These are phyloP conservation scores for Cyberlindnera veronae DNA, from an alignment of 805 yeast species.

Conservation along the genomic window DNA sequence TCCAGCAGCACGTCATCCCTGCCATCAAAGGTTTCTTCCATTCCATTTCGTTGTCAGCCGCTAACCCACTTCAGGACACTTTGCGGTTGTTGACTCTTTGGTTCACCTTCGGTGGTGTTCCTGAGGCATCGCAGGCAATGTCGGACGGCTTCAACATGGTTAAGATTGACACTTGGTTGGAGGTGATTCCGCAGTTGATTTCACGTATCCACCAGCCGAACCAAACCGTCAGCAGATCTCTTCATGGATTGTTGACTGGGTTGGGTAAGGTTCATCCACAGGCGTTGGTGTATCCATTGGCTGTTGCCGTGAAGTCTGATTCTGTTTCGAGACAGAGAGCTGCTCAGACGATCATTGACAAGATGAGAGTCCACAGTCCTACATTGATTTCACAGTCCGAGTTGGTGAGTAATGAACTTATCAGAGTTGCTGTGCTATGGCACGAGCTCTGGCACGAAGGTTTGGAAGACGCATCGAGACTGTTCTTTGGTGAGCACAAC, in stretches of 20 bases:
- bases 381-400: slow-evolving; percentile 87
- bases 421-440: slow-evolving; percentile 94
- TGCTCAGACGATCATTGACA: slow-evolving; percentile 85
- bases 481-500: slow-evolving; percentile 91
- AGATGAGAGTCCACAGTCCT: slow-evolving; percentile 87
- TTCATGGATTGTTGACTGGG: slow-evolving; percentile 77
- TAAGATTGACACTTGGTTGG: slow-evolving; percentile 89
- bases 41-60: slow-evolving; percentile 81
- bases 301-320: slow-evolving; percentile 94
- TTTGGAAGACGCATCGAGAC: slow-evolving; percentile 90
- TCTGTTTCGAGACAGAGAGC: slow-evolving; percentile 87
- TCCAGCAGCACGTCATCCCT: slow-evolving; percentile 88
- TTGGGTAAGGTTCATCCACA: slow-evolving; percentile 96
- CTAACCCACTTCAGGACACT: slow-evolving; percentile 90
- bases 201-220: slow-evolving; percentile 96
- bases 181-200: slow-evolving; percentile 91
- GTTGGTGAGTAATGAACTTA: slow-evolving; percentile 87
- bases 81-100: slow-evolving; percentile 85
- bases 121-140: slow-evolving; percentile 88
- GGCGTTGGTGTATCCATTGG: slow-evolving; percentile 90
- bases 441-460: slow-evolving; percentile 99
- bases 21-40: slow-evolving; percentile 96
- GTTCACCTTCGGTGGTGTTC: slow-evolving; percentile 94
- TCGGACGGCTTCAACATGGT: slow-evolving; percentile 87
- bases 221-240: slow-evolving; percentile 72